Base-by-base conservation (phyloP, 352 stramenopile genomes). In the Phytophthora hibernalis region DNA sequence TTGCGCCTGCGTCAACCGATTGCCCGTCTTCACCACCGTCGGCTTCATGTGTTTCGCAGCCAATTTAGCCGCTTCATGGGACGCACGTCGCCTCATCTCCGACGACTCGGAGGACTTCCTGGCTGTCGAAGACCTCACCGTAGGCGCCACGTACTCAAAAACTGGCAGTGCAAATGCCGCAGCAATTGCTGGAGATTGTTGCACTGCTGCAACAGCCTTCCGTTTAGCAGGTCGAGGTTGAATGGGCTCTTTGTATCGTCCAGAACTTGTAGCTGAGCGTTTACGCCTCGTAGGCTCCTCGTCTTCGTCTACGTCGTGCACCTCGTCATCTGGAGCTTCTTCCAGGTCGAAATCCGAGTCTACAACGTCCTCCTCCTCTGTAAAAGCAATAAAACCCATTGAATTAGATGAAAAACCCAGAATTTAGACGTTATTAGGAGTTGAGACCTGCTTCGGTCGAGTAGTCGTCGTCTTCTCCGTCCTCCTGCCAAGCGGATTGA, bases 341-440 rank as follows among this genome's bases (percentile, higher is more conserved):
- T 92, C 81, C 5, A 90, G 76, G 53, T 96, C 89, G 69, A 97
- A 97, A 63, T 97, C 90, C 53, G 83, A 89, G 65, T 97, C 90
- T 13, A 95, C 88, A 21, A 93, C 65, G 52, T 97, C 90, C 38
- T 93, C 89, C 61, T 97, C 88, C 82, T 96, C 90, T 94, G 53
- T 9, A 64, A 12, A 40, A 45, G 1, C 15, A 47, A 31, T 43
- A 64, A 49, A 58, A 33, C 16, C 2, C 30, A 62, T 10, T 49
- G 21, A 24, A 38, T 64, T 48, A 62, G 35, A 4, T 2, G 3
- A 21, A 54, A 30, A 52, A 48, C 0, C 0, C 16, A 54, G 13
- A 12, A 20, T 11, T 33, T 40, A 22, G 12, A 3, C 21, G 30
- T 12, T 42, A 1, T 3, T 54, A 40, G 9, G 9, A 10, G 16